Conservation (phyloP, 2,329 filamentous ascomycete species). For the Drechslerella dactyloides region DNA sequence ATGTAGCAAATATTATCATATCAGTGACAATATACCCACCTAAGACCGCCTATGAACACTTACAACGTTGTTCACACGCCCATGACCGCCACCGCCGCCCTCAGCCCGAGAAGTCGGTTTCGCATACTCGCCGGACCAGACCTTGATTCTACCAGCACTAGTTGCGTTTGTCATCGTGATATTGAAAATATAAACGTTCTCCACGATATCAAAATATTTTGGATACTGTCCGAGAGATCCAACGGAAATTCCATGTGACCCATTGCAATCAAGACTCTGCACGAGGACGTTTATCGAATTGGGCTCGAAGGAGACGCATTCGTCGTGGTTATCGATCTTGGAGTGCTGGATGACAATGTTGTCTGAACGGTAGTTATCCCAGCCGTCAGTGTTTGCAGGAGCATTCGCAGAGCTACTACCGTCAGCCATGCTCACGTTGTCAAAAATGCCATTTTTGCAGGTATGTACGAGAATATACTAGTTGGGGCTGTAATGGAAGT, state of each 20-base stretch:
- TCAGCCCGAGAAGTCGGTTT: slow-evolving; percentile 66
- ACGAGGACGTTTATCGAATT: slow-evolving; percentile 73
- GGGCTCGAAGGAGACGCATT: slow-evolving; percentile 77
- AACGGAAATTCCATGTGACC: slow-evolving; percentile 75
- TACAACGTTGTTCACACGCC: slow-evolving; percentile 68
- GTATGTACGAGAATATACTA: slow-evolving; percentile 73
- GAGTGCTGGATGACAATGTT: slow-evolving; percentile 72
- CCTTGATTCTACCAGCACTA: slow-evolving; percentile 73
- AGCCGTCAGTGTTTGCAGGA: slow-evolving; percentile 72
- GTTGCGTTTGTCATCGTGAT: slow-evolving; percentile 65
- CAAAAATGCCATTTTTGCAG: slow-evolving; percentile 69
- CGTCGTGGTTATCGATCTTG: slow-evolving; percentile 69
- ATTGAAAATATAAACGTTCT: slow-evolving; percentile 72
- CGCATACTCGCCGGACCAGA: slow-evolving; percentile 67
- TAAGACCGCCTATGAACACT: no score
- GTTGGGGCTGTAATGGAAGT: slow-evolving; percentile 67
- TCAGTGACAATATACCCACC: slow-evolving; percentile 56
- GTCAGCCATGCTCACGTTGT: slow-evolving; percentile 68
- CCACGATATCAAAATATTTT: slow-evolving; percentile 69
- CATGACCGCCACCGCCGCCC: slow-evolving; percentile 69
- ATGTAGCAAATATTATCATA: slow-evolving; percentile 58
- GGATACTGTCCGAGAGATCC: slow-evolving; percentile 73
- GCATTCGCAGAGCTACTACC: slow-evolving; percentile 62
- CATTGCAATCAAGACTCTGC: slow-evolving; percentile 71
- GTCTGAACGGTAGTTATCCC: slow-evolving; percentile 69